These are phyloP conservation scores for Fusarium coicis DNA, from an alignment of 2,329 filamentous ascomycete species.

Conservation along the genomic window DNA sequence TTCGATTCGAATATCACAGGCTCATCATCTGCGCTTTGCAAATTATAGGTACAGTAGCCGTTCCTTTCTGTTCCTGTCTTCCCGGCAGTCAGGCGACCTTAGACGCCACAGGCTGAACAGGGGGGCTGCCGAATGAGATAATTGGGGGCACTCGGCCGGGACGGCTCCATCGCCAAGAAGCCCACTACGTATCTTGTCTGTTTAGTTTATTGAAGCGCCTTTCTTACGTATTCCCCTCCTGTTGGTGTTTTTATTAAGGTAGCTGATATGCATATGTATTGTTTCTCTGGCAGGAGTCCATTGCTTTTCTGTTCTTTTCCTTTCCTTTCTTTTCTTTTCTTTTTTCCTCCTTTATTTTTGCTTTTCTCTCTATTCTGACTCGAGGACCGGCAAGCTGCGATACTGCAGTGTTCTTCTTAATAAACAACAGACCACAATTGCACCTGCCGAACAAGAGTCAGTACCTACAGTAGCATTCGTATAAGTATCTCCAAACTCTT, in stretches of 20 bases:
- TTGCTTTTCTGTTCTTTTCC: background rate
- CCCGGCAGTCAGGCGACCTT: slow-evolving; percentile 36
- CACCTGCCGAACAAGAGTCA: background rate
- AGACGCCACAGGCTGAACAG: slow-evolving; percentile 27
- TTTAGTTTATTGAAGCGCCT: background rate
- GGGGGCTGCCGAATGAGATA: slow-evolving; percentile 21
- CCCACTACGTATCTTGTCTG: slow-evolving; percentile 10
- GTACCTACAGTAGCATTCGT: background rate
- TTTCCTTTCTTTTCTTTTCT: background rate
- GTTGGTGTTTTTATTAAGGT: background rate
- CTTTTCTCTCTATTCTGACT: background rate
- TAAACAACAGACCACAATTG: slow-evolving; percentile 5
- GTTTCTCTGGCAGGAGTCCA: background rate
- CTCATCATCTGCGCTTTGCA: background rate
- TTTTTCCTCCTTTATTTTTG: background rate
- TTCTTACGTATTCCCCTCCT: background rate
- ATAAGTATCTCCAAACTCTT: background rate
- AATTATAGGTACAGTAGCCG: background rate
- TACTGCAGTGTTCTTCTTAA: background rate
- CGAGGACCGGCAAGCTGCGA: background rate
- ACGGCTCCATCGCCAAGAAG: slow-evolving; percentile 28
- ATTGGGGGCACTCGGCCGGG: slow-evolving; percentile 30
- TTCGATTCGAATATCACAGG: background rate
- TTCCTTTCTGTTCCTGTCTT: background rate
- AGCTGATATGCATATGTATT: background rate